Evolutionary conservation across 1,284 basidiomycete species (phyloP).

Genomic region (Cutaneotrichosporon cutaneum): DNA sequence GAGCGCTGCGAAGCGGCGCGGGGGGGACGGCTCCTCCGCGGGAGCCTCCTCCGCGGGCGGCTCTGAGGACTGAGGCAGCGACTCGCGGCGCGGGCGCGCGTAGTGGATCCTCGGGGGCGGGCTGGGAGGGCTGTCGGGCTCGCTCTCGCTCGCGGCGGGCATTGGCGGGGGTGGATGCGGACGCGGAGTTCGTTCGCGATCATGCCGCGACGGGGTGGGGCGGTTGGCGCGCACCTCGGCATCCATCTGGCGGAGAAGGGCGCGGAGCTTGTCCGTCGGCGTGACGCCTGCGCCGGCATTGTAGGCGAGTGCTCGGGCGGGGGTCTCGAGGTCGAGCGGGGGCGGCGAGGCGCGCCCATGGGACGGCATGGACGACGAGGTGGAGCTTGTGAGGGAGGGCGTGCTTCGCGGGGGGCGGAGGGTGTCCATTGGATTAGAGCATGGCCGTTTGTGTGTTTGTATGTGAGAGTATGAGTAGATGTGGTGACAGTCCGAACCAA

Average conservation of each 20-base stretch:
- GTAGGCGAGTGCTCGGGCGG: slow-evolving; percentile 13
- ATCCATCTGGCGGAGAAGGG: slow-evolving; percentile 23
- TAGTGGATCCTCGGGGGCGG: slow-evolving; percentile 43
- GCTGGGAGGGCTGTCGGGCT: slow-evolving; percentile 35
- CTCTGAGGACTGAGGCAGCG: neutral
- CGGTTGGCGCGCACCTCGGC: slow-evolving; percentile 10
- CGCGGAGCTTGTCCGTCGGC: slow-evolving; percentile 21
- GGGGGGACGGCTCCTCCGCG: neutral
- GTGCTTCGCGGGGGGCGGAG: slow-evolving; percentile 1
- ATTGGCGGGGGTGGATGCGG: neutral
- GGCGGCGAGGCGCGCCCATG: slow-evolving; percentile 14
- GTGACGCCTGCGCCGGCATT: slow-evolving; percentile 21
- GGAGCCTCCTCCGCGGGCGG: neutral
- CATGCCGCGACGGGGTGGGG: slow-evolving; percentile 1
- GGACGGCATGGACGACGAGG: slow-evolving; percentile 16
- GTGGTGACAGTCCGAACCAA: slow-evolving; percentile 7
- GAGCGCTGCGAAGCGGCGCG: neutral
- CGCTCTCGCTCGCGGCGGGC: neutral
- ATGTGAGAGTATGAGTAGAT: slow-evolving; percentile 3
- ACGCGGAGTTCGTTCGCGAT: neutral
- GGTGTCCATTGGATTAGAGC: slow-evolving; percentile 4
- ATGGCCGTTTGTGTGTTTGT: slow-evolving; percentile 4
- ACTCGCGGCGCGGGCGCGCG: slow-evolving; percentile 16
- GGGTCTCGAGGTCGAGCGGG: slow-evolving; percentile 20
- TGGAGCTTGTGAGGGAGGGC: slow-evolving; percentile 15